Conservation (phyloP, 2,329 filamentous ascomycete genomes). For the Fusarium tricinctum region DNA sequence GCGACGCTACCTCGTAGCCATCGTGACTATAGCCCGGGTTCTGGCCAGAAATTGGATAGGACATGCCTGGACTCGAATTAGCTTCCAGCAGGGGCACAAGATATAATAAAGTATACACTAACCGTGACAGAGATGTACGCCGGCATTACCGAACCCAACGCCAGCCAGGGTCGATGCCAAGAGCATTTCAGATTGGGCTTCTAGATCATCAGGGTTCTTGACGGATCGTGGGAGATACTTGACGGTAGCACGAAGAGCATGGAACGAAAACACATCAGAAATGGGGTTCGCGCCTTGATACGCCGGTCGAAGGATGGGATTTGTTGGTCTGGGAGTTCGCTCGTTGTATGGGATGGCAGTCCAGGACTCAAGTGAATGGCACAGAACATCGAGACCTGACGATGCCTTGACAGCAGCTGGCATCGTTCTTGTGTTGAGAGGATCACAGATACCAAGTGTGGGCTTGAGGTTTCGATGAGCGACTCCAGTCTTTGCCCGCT, state of each 20-base stretch:
- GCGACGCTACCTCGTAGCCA: conserved; percentile 82
- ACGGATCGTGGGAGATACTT: conserved; percentile 94
- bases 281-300: conserved; percentile 99
- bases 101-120: conserved; percentile 45
- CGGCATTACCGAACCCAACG: conserved; percentile 97
- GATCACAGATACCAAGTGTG: conserved; percentile 86
- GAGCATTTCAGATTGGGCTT: conserved; percentile 96
- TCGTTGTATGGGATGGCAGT: conserved; percentile 96
- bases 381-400: conserved; percentile 94
- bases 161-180: conserved; percentile 94
- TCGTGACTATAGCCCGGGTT: conserved; percentile 89
- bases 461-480: conserved; percentile 97
- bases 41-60: conserved; percentile 95
- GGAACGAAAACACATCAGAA: conserved; percentile 94
- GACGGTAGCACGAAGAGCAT: conserved; percentile 84
- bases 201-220: conserved; percentile 87
- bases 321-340: conserved; percentile 84
- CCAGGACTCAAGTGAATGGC: conserved; percentile 96
- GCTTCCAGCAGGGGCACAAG: conserved; percentile 17
- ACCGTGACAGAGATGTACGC: conserved; percentile 83
- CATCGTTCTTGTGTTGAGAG: conserved; percentile 96
- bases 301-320: conserved; percentile 90
- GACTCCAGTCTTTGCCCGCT: conserved; percentile 94
- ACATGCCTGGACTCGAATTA: conserved; percentile 76
- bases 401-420: conserved; percentile 92